These are phyloP conservation scores for Albifimbria verrucaria DNA, from an alignment of 2,329 filamentous ascomycete species.

Conservation along the genomic window DNA sequence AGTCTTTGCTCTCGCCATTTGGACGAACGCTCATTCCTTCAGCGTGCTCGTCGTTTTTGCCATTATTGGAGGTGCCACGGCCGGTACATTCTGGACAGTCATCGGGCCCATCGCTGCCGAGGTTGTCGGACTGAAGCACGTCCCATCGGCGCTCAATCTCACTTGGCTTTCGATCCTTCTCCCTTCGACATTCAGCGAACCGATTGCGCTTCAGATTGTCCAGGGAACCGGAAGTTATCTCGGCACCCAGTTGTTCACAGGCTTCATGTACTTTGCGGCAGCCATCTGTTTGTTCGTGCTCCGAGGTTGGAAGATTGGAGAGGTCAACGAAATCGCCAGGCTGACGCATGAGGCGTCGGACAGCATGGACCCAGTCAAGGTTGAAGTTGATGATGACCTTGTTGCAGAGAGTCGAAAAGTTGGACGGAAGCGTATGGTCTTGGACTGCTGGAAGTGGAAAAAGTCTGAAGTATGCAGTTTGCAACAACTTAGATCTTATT, in stretches of 20 bases:
- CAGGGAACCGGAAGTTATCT: conserved; percentile 44
- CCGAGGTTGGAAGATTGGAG: conserved; percentile 36
- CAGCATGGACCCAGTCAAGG: conserved; percentile 25
- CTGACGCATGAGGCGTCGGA: conserved; percentile 24
- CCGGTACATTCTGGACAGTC: conserved; percentile 69
- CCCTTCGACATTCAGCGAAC: conserved; percentile 66
- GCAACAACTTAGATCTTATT: background rate
- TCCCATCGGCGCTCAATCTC: conserved; percentile 66
- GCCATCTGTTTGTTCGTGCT: conserved; percentile 27
- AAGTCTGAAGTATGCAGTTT: conserved; percentile 17
- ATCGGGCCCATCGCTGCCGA: conserved; percentile 69
- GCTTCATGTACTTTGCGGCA: conserved; percentile 56
- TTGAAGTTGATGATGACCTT: conserved; percentile 25
- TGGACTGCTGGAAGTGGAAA: conserved; percentile 25
- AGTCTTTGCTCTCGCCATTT: conserved; percentile 66
- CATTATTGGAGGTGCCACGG: conserved; percentile 66
- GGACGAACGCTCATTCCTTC: conserved; percentile 64
- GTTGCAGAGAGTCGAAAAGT: conserved; percentile 22
- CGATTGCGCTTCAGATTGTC: conserved; percentile 57
- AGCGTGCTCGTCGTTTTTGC: conserved; percentile 70
- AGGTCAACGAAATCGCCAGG: conserved; percentile 28
- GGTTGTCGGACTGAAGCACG: conserved; percentile 65
- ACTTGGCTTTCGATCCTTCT: conserved; percentile 70
- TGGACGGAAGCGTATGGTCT: conserved; percentile 28
- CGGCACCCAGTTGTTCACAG: conserved; percentile 55